Evolutionary conservation across 1,139 yeast species (phyloP).

Genomic region (Protomyces inouyei): DNA sequence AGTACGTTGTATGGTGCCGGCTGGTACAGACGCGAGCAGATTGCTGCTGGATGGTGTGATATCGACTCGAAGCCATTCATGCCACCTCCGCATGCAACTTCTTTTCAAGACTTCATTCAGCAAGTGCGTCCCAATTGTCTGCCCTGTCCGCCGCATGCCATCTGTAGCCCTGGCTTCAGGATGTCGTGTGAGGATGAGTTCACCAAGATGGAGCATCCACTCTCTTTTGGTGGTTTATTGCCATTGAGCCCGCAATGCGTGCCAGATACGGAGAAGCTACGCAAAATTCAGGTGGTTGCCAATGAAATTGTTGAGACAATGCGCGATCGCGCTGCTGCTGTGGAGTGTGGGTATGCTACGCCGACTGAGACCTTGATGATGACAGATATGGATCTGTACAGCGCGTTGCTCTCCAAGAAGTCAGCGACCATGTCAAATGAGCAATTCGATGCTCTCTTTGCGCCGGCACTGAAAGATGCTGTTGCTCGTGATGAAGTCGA

Average conservation of each 20-base stretch:
- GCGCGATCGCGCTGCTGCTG: slow-evolving; percentile 63
- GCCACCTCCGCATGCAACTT: slow-evolving; percentile 9
- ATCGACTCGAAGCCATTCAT: slow-evolving; percentile 34
- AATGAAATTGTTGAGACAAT: slow-evolving; percentile 63
- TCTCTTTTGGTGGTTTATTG: slow-evolving; percentile 50
- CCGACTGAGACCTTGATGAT: slow-evolving; percentile 34
- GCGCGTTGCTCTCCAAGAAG: slow-evolving; percentile 36
- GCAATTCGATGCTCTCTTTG: slow-evolving; percentile 81
- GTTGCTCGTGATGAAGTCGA: slow-evolving; percentile 32
- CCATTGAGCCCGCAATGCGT: slow-evolving; percentile 65
- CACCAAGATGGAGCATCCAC: slow-evolving; percentile 53
- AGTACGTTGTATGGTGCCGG: slow-evolving; percentile 24
- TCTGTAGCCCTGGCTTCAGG: slow-evolving; percentile 58
- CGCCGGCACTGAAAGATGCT: slow-evolving; percentile 57
- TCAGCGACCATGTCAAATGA: slow-evolving; percentile 55
- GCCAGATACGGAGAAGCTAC: slow-evolving; percentile 71
- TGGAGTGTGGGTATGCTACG: slow-evolving; percentile 53
- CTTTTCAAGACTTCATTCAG: slow-evolving; percentile 32
- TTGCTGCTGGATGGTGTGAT: slow-evolving; percentile 41
- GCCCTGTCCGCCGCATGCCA: slow-evolving; percentile 76
- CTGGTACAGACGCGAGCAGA: slow-evolving; percentile 39
- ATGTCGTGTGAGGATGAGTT: slow-evolving; percentile 69
- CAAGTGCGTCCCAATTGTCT: slow-evolving; percentile 57
- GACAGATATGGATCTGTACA: slow-evolving; percentile 37
- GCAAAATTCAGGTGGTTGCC: slow-evolving; percentile 61